Evolutionary conservation across 306 rosid genomes (phyloP).

Genomic region (Adenanthera pavonina): DNA sequence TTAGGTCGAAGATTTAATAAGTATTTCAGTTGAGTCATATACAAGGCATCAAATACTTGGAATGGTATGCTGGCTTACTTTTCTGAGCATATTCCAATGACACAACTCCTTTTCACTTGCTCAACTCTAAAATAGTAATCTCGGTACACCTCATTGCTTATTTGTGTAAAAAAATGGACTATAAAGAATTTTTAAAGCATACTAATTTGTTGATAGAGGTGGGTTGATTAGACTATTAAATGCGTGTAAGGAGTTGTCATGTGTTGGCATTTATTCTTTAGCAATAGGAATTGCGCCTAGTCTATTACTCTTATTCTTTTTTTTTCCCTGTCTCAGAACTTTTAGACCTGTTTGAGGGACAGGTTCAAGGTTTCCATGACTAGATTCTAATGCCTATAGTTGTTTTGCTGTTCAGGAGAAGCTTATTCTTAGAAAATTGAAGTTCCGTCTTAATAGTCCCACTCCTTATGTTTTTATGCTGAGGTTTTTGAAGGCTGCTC

Average conservation of each 20-base stretch:
- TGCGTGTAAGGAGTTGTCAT: background rate
- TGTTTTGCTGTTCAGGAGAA: slow-evolving; percentile 68
- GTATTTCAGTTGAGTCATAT: slow-evolving; percentile 86
- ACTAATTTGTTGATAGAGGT: background rate
- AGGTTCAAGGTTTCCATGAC: slow-evolving; percentile 24
- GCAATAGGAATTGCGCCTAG: background rate
- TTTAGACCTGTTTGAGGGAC: slow-evolving; percentile 6
- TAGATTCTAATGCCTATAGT: slow-evolving; percentile 20
- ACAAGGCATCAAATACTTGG: slow-evolving; percentile 45
- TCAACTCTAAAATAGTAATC: slow-evolving; percentile 1
- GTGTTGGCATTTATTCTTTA: background rate
- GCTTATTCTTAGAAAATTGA: slow-evolving; percentile 68
- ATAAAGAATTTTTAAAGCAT: background rate
- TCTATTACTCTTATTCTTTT: background rate
- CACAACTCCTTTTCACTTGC: background rate
- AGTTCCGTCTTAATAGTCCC: slow-evolving; percentile 82
- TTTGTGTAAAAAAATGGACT: background rate
- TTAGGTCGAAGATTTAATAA: slow-evolving; percentile 75
- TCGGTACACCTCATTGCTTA: background rate
- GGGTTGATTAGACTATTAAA: slow-evolving; percentile 9
- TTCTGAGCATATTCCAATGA: background rate
- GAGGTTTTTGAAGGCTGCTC: slow-evolving; percentile 94
- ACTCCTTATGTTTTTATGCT: slow-evolving; percentile 91
- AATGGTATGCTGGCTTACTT: slow-evolving; percentile 57
- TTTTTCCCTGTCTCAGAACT: background rate